These are phyloP conservation scores for Cocos nucifera DNA, from an alignment of 176 grass and related monocot species.

Conservation along the genomic window DNA sequence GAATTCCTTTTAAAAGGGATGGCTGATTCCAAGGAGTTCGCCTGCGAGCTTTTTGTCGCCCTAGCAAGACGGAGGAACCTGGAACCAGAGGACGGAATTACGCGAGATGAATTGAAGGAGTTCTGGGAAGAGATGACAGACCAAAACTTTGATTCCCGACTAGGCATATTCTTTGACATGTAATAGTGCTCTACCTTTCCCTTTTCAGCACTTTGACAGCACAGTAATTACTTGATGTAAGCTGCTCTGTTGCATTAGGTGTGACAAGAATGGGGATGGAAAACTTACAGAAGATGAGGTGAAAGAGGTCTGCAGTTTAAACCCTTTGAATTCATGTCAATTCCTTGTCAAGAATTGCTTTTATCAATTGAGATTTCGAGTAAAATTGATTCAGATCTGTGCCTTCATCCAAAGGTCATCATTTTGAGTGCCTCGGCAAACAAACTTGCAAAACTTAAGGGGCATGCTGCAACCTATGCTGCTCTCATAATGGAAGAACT, in stretches of 20 bases:
- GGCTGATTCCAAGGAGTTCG: constrained; percentile 96
- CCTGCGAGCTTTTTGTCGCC: constrained; percentile 72
- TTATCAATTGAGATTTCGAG: neutral
- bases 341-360: too few species aligned
- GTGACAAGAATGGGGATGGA: constrained; percentile 95
- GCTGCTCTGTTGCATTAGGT: constrained; percentile 38
- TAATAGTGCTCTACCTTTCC: constrained; percentile 15
- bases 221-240: neutral
- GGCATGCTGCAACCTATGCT: constrained; percentile 76
- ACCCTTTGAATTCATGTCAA: neutral
- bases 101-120: constrained; percentile 70
- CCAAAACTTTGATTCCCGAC: constrained; percentile 90
- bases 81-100: constrained; percentile 51
- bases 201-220: neutral
- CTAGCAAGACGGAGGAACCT: constrained; percentile 57
- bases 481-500: constrained; percentile 95
- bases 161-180: constrained; percentile 99
- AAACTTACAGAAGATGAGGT: constrained; percentile 94
- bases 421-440: constrained; percentile 86
- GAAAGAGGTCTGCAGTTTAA: constrained; percentile 50
- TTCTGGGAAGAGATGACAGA: constrained; percentile 98
- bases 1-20: constrained; percentile 41
- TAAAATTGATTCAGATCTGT: too few species aligned
- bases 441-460: constrained; percentile 80
- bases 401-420: constrained; percentile 44